A percentile compares a stretch with the other conserved stretches of the same genome.
phyloP scores from a whole-genome alignment of 257 asterid species.

The Solanum bulbocastanum region DNA sequence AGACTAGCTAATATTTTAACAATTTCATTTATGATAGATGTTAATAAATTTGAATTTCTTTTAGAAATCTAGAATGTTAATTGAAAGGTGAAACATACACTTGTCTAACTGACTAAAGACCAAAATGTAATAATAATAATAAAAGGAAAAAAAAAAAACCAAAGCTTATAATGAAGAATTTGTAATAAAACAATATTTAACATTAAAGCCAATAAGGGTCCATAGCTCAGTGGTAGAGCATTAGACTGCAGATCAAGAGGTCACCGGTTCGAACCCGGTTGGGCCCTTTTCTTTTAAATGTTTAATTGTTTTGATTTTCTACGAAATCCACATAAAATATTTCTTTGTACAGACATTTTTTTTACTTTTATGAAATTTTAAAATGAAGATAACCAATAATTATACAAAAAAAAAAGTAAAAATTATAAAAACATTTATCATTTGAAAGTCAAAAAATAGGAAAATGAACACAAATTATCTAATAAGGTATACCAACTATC shows the following conservation, averaged over 20 bases:
- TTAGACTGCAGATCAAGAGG: conserved; percentile 45
- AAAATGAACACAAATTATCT: not conserved
- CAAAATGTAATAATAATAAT: too few species aligned
- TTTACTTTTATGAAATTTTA: not conserved
- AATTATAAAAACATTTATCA: not conserved
- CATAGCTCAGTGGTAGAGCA: conserved; percentile 96
- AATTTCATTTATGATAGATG: too few species aligned
- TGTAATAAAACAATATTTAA: rapidly evolving
- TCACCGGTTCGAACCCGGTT: conserved; percentile 34
- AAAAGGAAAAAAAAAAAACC: too few species aligned
- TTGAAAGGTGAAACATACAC: too few species aligned
- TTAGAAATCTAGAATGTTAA: too few species aligned
- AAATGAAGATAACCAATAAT: not conserved
- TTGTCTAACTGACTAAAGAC: too few species aligned
- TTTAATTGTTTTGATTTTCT: not conserved
- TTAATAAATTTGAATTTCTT: too few species aligned
- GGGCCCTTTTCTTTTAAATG: conserved; percentile 13
- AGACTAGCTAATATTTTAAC: too few species aligned
- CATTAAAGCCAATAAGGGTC: not conserved
- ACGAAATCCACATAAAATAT: not conserved
- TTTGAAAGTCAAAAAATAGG: not conserved
- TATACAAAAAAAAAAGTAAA: too few species aligned
- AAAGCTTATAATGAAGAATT: too few species aligned
- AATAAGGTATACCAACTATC: not conserved
- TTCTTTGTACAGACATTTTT: not conserved